Conservation (phyloP, 805 yeast species). For the Starmera quercuum region DNA sequence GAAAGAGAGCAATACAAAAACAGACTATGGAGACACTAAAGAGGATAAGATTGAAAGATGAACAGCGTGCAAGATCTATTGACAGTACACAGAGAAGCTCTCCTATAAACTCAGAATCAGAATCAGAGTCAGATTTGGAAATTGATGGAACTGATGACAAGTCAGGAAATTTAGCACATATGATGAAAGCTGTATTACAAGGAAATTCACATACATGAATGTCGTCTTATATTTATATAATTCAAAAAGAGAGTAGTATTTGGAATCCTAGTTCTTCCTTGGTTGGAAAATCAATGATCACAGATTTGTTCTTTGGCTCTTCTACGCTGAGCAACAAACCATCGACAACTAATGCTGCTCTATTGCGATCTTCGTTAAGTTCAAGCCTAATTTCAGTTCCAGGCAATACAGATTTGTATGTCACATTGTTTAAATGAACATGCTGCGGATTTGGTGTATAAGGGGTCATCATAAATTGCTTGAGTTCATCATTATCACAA, state of each 20-base stretch:
- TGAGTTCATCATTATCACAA: constrained; percentile 6
- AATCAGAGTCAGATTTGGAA: constrained; percentile 7
- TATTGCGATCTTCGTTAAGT: constrained; percentile 9
- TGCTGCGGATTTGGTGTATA: constrained; percentile 14
- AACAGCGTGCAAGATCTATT: not conserved
- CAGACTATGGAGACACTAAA: constrained; percentile 21
- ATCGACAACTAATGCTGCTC: constrained; percentile 15
- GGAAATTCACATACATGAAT: not conserved
- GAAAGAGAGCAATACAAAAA: constrained; percentile 21
- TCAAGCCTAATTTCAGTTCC: constrained; percentile 3
- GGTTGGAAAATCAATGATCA: constrained; percentile 4
- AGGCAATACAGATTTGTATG: constrained; percentile 5
- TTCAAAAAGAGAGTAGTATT: not conserved
- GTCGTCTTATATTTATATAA: not conserved
- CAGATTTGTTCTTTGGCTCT: constrained; percentile 13
- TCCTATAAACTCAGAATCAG: not conserved
- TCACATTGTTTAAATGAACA: constrained; percentile 3
- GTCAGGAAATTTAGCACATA: not conserved
- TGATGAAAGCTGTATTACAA: not conserved
- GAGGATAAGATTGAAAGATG: constrained; percentile 12
- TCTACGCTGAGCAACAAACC: constrained; percentile 10
- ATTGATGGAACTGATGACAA: not conserved
- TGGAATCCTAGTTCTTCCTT: constrained; percentile 1
- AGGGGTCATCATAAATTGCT: constrained; percentile 9
- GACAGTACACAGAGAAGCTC: not conserved